phyloP scores from a whole-genome alignment of 2,329 filamentous ascomycete species.

The Teratosphaeria gauchensis region DNA sequence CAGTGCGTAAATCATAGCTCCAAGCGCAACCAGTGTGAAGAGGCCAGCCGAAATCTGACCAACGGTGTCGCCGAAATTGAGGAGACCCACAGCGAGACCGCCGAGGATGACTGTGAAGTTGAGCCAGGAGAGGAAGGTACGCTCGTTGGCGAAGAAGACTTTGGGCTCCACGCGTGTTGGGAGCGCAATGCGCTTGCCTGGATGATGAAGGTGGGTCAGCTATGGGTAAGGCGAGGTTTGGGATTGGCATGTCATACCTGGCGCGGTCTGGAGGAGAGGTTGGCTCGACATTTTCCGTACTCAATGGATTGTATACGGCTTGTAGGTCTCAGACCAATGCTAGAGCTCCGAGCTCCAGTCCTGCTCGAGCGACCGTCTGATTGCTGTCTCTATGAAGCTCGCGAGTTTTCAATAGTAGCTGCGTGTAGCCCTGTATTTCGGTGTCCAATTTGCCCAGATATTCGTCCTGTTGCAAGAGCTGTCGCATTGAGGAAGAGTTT shows the following conservation, averaged over 20 bases:
- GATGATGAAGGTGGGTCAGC: background rate
- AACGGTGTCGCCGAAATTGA: conserved; percentile 93
- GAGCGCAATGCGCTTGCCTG: conserved; percentile 96
- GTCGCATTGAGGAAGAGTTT: background rate
- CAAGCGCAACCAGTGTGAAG: conserved; percentile 90
- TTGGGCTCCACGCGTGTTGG: conserved; percentile 97
- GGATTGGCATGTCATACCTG: conserved; percentile 49
- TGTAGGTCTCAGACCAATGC: background rate
- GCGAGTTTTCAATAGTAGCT: too few species aligned
- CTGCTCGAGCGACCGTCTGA: background rate
- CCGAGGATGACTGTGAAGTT: conserved; percentile 99
- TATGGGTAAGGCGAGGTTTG: background rate
- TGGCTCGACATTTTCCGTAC: conserved; percentile 75
- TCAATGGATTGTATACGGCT: background rate
- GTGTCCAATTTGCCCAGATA: background rate
- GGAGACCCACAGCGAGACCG: conserved; percentile 87
- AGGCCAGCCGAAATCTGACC: conserved; percentile 89
- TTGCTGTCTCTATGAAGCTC: background rate
- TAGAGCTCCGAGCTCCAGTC: background rate
- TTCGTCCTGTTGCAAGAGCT: background rate
- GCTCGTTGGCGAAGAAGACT: conserved; percentile 99
- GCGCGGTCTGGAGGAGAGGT: conserved; percentile 87
- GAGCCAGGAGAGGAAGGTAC: conserved; percentile 97
- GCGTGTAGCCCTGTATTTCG: background rate
- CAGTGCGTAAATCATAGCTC: conserved; percentile 89